Evolutionary conservation across 208 protist species (phyloP).

Genomic region (Balamuthia mandrillaris): DNA sequence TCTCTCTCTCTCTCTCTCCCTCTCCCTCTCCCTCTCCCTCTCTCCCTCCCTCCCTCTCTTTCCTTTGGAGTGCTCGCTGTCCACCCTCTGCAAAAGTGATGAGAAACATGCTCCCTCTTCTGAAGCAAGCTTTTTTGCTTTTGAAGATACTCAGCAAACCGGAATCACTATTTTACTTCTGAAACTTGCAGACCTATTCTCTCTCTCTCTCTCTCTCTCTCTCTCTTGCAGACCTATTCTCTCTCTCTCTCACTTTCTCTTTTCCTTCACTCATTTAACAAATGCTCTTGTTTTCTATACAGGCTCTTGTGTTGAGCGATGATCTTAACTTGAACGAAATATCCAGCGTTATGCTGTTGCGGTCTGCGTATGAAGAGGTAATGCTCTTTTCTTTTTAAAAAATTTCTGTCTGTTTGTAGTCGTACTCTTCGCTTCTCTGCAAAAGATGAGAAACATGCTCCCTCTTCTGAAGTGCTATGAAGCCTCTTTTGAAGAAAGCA

Average conservation of each 20-base stretch:
- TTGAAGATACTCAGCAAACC: background rate
- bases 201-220: too few species aligned
- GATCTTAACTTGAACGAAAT: too few species aligned
- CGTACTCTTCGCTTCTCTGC: background rate
- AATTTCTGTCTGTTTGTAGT: background rate
- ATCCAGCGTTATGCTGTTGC: too few species aligned
- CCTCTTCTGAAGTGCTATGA: background rate
- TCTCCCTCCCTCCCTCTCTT: too few species aligned
- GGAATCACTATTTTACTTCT: background rate
- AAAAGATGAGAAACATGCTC: background rate
- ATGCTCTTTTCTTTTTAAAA: too few species aligned
- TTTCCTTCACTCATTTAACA: background rate
- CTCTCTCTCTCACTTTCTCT: background rate
- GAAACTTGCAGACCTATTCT: background rate
- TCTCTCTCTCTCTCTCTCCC: too few species aligned
- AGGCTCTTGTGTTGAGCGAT: background rate
- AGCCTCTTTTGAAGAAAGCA: too few species aligned
- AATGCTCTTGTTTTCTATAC: background rate
- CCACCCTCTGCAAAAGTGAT: too few species aligned
- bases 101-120: background rate
- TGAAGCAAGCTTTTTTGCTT: background rate
- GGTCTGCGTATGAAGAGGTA: too few species aligned
- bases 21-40: too few species aligned
- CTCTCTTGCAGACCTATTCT: too few species aligned
- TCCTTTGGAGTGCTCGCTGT: too few species aligned